Evolutionary conservation across 495 filamentous ascomycete genomes (phyloP).

Genomic region (Trichoderma gamsii): DNA sequence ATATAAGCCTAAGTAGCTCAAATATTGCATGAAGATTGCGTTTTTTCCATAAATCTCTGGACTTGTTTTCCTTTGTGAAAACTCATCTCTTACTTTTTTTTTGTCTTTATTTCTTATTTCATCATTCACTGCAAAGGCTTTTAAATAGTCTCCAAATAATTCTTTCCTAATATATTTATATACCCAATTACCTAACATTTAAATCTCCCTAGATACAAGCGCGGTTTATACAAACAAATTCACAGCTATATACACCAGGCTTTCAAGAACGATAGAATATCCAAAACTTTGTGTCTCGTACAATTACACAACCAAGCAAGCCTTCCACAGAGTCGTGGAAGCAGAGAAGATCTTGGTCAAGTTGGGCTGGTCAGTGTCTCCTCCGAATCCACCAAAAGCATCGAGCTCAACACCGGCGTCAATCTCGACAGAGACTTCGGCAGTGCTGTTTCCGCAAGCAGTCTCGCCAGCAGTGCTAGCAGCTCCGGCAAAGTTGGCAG

Average conservation of each 20-base stretch:
- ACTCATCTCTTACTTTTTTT: too few species aligned
- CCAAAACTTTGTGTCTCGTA: neutral
- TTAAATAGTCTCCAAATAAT: too few species aligned
- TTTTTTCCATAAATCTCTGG: neutral
- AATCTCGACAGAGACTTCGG: slow-evolving; percentile 2
- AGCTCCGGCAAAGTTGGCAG: neutral
- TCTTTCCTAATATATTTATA: neutral
- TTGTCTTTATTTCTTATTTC: too few species aligned
- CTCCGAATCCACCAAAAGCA: slow-evolving; percentile 14
- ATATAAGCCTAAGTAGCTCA: neutral
- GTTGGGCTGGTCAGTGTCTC: neutral
- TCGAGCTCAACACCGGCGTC: slow-evolving; percentile 14
- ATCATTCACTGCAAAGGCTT: too few species aligned
- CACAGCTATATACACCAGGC: too few species aligned
- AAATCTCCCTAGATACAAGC: too few species aligned
- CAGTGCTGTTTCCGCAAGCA: slow-evolving; percentile 6
- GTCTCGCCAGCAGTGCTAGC: neutral
- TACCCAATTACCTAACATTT: too few species aligned
- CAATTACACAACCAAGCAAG: neutral
- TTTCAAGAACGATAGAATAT: neutral
- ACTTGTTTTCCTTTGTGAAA: too few species aligned
- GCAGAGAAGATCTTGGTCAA: neutral
- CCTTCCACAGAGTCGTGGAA: neutral
- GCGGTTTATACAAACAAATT: too few species aligned
- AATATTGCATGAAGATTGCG: neutral